Conservation (phyloP, 768 basidiomycete genomes). For the Tulasnella sp. region DNA sequence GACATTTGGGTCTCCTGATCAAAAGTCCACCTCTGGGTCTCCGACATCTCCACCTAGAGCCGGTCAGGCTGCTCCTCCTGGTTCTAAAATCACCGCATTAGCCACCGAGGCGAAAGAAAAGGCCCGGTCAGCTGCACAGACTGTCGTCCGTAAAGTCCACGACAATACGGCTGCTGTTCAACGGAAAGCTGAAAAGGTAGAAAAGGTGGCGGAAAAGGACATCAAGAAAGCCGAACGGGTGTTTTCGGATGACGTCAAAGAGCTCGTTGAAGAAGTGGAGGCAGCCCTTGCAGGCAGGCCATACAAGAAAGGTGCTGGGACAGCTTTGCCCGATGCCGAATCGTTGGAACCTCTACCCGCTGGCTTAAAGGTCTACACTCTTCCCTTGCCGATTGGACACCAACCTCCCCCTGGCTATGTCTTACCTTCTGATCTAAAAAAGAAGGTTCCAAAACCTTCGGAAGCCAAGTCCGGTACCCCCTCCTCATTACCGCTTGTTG, state of each 20-base stretch:
- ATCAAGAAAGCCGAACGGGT: slow-evolving; percentile 8
- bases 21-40: not conserved
- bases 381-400: slow-evolving; percentile 79
- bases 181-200: slow-evolving; percentile 33
- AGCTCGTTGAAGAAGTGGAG: slow-evolving; percentile 8
- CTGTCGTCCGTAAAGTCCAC: slow-evolving; percentile 15
- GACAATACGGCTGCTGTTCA: slow-evolving; percentile 32
- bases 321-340: slow-evolving; percentile 19
- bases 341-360: slow-evolving; percentile 18
- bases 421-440: slow-evolving; percentile 43
- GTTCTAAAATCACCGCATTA: slow-evolving; percentile 11
- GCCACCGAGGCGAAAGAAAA: slow-evolving; percentile 27
- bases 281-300: slow-evolving; percentile 19
- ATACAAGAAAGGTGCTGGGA: slow-evolving; percentile 19
- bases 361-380: slow-evolving; percentile 40
- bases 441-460: slow-evolving; percentile 21
- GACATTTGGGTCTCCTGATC: slow-evolving; percentile 9
- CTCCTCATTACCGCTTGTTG: slow-evolving; percentile 57
- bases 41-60: not conserved
- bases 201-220: slow-evolving; percentile 35
- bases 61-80: slow-evolving; percentile 5
- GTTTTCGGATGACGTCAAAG: slow-evolving; percentile 18
- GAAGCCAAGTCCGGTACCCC: slow-evolving; percentile 25
- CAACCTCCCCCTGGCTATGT: slow-evolving; percentile 86
- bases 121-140: slow-evolving; percentile 11